Percentiles rank a stretch among this genome's conserved stretches.
Conservation (phyloP, 2,329 filamentous ascomycete genomes). For the Xylaria sp. region DNA sequence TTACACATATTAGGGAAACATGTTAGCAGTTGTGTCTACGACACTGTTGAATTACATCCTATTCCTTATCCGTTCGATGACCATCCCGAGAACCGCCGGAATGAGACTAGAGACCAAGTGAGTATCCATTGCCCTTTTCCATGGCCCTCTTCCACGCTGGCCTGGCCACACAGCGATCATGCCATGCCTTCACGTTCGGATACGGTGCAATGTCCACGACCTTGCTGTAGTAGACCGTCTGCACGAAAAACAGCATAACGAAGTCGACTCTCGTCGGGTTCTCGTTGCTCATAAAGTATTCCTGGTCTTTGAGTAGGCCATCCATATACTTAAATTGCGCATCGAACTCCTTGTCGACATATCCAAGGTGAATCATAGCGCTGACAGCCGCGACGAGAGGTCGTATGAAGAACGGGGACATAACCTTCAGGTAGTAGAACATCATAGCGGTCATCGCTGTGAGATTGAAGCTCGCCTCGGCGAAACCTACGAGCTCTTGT, state of each 20-base stretch:
- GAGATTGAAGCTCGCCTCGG: conserved; percentile 28
- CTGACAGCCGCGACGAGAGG: conserved; percentile 30
- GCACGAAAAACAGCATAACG: conserved; percentile 37
- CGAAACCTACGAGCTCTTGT: conserved; percentile 38
- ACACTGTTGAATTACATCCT: neutral
- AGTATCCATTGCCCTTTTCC: conserved; percentile 41
- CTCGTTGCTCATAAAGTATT: conserved; percentile 37
- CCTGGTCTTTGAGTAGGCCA: conserved; percentile 23
- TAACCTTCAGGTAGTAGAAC: conserved; percentile 21
- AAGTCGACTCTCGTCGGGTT: conserved; percentile 40
- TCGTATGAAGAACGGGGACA: conserved; percentile 38
- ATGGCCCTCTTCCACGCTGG: conserved; percentile 39
- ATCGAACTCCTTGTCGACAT: conserved; percentile 38
- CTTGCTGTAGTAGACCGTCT: conserved; percentile 25
- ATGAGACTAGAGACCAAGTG: conserved; percentile 6
- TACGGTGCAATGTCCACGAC: conserved; percentile 38
- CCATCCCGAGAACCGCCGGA: neutral
- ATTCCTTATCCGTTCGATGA: neutral
- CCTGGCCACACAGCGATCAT: conserved; percentile 35
- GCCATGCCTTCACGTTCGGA: conserved; percentile 37
- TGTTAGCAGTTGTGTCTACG: neutral
- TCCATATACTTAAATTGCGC: conserved; percentile 33
- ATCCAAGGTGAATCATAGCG: conserved; percentile 31
- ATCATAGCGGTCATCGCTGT: conserved; percentile 30
- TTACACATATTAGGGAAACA: no score